Conservation (phyloP, 2,329 filamentous ascomycete genomes). For the Colletotrichum chrysophilum region DNA sequence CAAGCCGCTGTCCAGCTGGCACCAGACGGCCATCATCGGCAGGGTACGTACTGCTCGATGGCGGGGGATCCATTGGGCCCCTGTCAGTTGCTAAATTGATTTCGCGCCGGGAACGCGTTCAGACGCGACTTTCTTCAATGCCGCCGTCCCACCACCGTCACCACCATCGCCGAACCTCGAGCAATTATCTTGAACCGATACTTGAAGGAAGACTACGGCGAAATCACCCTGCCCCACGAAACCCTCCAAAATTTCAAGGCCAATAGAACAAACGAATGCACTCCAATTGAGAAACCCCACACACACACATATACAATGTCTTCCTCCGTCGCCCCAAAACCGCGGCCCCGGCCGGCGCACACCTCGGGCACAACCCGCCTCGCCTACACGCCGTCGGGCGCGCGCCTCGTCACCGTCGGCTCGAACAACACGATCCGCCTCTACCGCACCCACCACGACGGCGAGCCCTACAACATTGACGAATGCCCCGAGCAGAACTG, state of each 20-base stretch:
- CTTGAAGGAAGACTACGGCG: neutral
- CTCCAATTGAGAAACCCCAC: neutral
- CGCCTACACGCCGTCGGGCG: conserved; percentile 88
- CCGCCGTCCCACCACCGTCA: neutral
- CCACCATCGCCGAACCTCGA: neutral
- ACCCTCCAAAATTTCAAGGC: neutral
- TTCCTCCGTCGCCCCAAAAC: conserved; percentile 48
- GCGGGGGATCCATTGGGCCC: neutral
- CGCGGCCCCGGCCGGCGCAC: conserved; percentile 73
- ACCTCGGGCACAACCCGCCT: conserved; percentile 87
- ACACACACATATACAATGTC: conserved; percentile 22
- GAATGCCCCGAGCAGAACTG: conserved; percentile 88
- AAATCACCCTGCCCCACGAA: neutral
- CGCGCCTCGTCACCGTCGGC: conserved; percentile 86
- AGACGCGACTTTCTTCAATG: conserved; percentile 39
- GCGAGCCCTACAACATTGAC: conserved; percentile 91
- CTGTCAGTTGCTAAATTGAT: conserved; percentile 31
- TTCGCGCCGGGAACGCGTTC: conserved; percentile 38
- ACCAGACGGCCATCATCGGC: neutral
- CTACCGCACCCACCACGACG: conserved; percentile 89
- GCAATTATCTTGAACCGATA: conserved; percentile 1
- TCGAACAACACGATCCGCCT: conserved; percentile 93
- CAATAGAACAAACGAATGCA: neutral
- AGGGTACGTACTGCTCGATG: neutral
- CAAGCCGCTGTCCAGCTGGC: neutral